Base-by-base conservation (phyloP, 371 early-diverging fungal species). In the Gilbertella persicaria region DNA sequence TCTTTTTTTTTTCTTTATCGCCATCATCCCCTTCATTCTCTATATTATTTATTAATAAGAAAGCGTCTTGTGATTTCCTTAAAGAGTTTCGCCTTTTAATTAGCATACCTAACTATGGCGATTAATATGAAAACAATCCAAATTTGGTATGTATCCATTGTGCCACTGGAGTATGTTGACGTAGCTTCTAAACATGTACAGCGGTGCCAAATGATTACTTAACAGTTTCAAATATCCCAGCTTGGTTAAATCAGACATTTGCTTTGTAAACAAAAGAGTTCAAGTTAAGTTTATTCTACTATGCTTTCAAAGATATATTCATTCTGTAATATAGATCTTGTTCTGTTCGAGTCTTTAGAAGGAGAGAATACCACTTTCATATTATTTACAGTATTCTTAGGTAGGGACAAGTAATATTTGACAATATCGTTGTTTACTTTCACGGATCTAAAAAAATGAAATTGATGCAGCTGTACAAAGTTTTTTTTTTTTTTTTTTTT, bases 341-440 rank as follows among this genome's bases (percentile, higher is more conserved):
- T 44, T 53, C 43, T 53, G 44, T 44, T 53, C 3, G 2, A 20
- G 53, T 29, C 45, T 45, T 53, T 53, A 26, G 45, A 16, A 2
- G 53, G 35, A 37, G 45, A 53, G 25, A 45, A 45, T n/a, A n/a
- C 16, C 45, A 53, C 45, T 0, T 5, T 14, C 17, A 44, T 26
- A 45, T 45, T 23, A 14, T 37, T 45, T 0, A 24, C 38, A 45
- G 25, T 53, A 12, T 44, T 9, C 29, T 26, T 53, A 12, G 36
- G 53, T 2, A 25, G 25, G 14, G 44, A 36, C 25, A 19, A 36
- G 19, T 25, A 4, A 38, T 17, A 35, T 16, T 45, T 26, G 45
- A 44, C 10, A 37, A 44, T 37, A 45, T 45, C 45, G 16, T 45
- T 45, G 19, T 38, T 25, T 23, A 45, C 19, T 5, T 44, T 45